Percentiles rank a stretch among this genome's conserved stretches.
phyloP scores from a whole-genome alignment of 371 early-diverging fungal genomes.

The Syncephalastrum contaminatum region DNA sequence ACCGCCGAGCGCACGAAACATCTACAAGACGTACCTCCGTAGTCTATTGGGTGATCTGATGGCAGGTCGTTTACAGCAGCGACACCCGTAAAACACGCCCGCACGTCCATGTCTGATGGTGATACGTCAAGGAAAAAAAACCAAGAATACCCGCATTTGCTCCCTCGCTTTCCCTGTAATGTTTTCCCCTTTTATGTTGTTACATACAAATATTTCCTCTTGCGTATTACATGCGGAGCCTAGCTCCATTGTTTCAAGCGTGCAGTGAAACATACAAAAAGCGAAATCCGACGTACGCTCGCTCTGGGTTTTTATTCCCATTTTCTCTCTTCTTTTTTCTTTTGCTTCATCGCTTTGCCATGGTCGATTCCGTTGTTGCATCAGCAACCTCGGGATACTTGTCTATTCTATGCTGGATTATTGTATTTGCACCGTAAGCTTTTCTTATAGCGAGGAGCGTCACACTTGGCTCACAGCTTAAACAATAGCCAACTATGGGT shows the following conservation, averaged over 20 bases:
- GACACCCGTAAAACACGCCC: too few relatives aligned
- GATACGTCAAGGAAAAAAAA: too few relatives aligned
- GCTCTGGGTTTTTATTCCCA: constrained; percentile 22
- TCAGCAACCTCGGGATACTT: constrained; percentile 40
- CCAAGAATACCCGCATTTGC: too few relatives aligned
- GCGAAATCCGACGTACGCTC: too few relatives aligned
- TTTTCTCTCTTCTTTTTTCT: constrained; percentile 37
- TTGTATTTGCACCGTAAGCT: constrained; percentile 65
- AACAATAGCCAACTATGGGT: constrained; percentile 52
- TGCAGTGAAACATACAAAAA: too few relatives aligned
- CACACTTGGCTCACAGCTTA: background rate
- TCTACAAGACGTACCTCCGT: constrained; percentile 69
- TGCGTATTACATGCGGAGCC: too few relatives aligned
- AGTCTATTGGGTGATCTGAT: constrained; percentile 61
- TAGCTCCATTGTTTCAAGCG: too few relatives aligned
- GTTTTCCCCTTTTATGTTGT: too few relatives aligned
- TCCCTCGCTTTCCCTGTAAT: too few relatives aligned
- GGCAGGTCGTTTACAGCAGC: constrained; percentile 11
- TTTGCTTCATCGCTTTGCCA: background rate
- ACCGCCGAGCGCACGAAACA: constrained; percentile 48
- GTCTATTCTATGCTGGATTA: constrained; percentile 59
- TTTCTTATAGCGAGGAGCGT: background rate
- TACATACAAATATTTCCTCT: too few relatives aligned
- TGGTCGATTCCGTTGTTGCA: constrained; percentile 20
- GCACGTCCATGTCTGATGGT: too few relatives aligned